Percentiles rank a stretch among this genome's conserved stretches.
phyloP scores from a whole-genome alignment of 2,329 filamentous ascomycete species.

The Leptographium radiaticola region DNA sequence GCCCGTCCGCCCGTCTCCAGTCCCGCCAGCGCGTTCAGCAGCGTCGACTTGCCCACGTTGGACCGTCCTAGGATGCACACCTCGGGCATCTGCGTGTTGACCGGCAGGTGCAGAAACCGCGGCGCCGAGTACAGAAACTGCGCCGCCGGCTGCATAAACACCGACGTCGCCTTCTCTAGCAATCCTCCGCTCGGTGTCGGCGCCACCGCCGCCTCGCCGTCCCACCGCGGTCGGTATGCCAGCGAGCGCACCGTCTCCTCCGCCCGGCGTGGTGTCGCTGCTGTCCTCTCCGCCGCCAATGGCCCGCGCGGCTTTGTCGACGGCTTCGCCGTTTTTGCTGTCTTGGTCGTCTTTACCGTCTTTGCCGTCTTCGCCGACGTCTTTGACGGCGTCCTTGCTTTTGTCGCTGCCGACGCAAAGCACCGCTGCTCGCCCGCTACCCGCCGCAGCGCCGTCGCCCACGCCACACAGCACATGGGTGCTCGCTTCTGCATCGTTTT shows the following conservation, averaged over 20 bases:
- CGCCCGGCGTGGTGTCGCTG: neutral
- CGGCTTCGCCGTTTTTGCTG: neutral
- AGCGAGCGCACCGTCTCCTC: conserved; percentile 10
- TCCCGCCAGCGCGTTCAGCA: conserved; percentile 69
- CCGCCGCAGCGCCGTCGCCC: neutral
- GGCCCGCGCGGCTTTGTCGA: neutral
- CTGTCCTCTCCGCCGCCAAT: too few relatives aligned
- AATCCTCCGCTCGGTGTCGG: conserved; percentile 1
- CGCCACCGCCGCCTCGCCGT: conserved; percentile 9
- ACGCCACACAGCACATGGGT: neutral
- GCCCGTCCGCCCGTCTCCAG: conserved; percentile 13
- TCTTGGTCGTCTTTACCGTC: neutral
- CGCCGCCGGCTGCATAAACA: conserved; percentile 15
- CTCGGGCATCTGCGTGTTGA: conserved; percentile 41
- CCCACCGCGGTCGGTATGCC: conserved; percentile 16
- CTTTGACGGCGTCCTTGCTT: neutral
- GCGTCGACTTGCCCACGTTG: conserved; percentile 81
- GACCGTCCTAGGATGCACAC: conserved; percentile 75
- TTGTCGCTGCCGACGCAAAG: neutral
- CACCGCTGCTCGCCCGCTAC: neutral
- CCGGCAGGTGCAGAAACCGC: conserved; percentile 32
- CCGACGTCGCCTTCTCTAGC: conserved; percentile 13
- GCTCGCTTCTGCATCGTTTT: too few relatives aligned
- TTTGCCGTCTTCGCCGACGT: neutral
- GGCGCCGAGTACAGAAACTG: conserved; percentile 37